Evolutionary conservation across 768 basidiomycete species (phyloP), one percentile per base, ranked within the genome.

Genomic region (Sporobolomyces roseus): DNA sequence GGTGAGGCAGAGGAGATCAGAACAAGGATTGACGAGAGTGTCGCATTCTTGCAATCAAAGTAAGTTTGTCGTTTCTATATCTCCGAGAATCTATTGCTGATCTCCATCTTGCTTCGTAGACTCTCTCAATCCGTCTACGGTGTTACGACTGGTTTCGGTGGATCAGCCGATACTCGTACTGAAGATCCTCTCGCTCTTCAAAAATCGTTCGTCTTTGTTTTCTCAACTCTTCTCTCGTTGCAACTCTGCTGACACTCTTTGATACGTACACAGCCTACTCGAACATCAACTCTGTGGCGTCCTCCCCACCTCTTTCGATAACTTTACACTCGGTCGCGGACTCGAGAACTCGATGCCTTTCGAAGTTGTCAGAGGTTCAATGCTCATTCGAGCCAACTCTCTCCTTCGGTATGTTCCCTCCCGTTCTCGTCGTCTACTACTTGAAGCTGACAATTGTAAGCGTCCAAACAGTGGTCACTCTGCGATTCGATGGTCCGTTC

Each of bases 331-430:
- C 33, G 63, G 55, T 5, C 63, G 56, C 85, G 90, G 52, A 85
- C 87, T 71, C 32, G 64, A 67, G 63, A 74, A 74, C 65, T 85
- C 83, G 66, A 91, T 93, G 89, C 90, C 91, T 6, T 87, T 89
- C 66, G 81, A 88, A 3, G 91, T 91, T 88, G 90, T 91, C 36
- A 86, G 91, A 61, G 91, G 88, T 17, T 89, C 91, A 2, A 90
- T 93, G 75, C 79, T 91, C 14, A 83, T 93, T 74, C 88, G 91
- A 72, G 87, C 90, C 83, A 93, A 93, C 79, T 91, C 89, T 6
- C 84, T 93, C 49, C 86, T 91, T 61, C 87, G 70, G 70, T 66
- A 23, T 3, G 69, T 48, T 25, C 4, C 38, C 17, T 17, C 17
- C 9, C 29, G 21, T 4, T 9, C 48, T 19, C 23, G 30, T 32